Evolutionary conservation across 352 stramenopile genomes (phyloP), one percentile per base, ranked within the genome.

Genomic region (Phytophthora fragariaefolia): DNA sequence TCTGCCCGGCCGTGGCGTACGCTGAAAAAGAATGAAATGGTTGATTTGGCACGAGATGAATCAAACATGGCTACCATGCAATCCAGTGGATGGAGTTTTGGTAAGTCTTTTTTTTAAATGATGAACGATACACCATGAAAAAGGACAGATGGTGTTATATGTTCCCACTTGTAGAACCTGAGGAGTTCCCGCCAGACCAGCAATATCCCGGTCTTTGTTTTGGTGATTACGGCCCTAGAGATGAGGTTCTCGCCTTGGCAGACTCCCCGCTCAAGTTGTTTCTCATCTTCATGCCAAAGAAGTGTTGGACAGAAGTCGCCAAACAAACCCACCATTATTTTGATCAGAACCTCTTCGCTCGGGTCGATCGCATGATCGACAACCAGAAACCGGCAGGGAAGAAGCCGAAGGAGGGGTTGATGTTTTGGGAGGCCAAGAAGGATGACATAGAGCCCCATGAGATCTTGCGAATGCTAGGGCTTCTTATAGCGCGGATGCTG

Each of bases 341-440:
- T n/a, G 34, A 20, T 17, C 34, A 42, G 34, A 42, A 42, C 34
- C 34, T 42, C 13, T 7, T 17, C 6, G n/a, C 34, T 0, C 24
- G 55, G 10, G 42, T 54, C 2, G 27, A 46, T 12, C 42, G 26
- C 8, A 55, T 63, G 43, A 49, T 27, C 12, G 2, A 20, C 15
- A 63, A 47, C 4, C 43, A 63, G 18, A 63, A 38, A 17, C 15
- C 10, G 2, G 28, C 42, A 2, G 27, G 43, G 1, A 63, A 63
- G 7, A 55, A 54, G 22, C 10, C 43, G 6, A 47, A 47, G 45
- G 55, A 45, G 9, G 2, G 36, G 17, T 40, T 55, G 9, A 28
- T 48, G 28, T 9, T 55, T 3, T 18, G 22, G 8, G 55, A 63
- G 15, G n/a, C 30, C 10, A 48, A 36, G n/a, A 27, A 63, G 9